phyloP scores from a whole-genome alignment of 2,329 filamentous ascomycete genomes.

The Colletotrichum falcatum region DNA sequence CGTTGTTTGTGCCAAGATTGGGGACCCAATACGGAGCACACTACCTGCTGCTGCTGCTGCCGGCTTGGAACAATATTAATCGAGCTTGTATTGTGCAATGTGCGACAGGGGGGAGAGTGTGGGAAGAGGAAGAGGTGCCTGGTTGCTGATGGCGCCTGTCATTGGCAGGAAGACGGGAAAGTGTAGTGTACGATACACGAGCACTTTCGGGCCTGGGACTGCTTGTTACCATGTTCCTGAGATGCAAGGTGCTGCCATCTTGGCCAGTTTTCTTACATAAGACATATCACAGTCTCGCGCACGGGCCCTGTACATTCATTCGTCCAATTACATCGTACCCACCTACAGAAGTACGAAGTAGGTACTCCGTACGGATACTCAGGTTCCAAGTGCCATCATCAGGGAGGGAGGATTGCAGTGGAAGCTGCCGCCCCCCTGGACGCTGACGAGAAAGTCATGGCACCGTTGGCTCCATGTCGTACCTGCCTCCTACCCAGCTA shows the following conservation, averaged over 20 bases:
- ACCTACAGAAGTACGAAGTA: no score
- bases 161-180: conserved; percentile 5
- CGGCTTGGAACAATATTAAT: conserved; percentile 35
- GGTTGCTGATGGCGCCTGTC: conserved; percentile 10
- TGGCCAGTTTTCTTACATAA: neutral
- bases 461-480: neutral
- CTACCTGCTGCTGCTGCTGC: no score
- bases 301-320: neutral
- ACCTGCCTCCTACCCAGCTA: no score
- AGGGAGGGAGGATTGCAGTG: neutral
- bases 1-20: conserved; percentile 19
- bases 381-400: neutral
- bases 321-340: no score
- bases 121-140: conserved; percentile 22
- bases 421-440: neutral
- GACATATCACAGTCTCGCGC: neutral
- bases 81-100: conserved; percentile 6
- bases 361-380: neutral
- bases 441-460: no score
- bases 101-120: conserved; percentile 3
- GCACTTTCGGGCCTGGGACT: no score
- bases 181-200: neutral
- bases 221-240: conserved; percentile 15
- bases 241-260: neutral
- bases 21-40: no score